Evolutionary conservation across 306 rosid genomes (phyloP).

Genomic region (Nissolia schottii): DNA sequence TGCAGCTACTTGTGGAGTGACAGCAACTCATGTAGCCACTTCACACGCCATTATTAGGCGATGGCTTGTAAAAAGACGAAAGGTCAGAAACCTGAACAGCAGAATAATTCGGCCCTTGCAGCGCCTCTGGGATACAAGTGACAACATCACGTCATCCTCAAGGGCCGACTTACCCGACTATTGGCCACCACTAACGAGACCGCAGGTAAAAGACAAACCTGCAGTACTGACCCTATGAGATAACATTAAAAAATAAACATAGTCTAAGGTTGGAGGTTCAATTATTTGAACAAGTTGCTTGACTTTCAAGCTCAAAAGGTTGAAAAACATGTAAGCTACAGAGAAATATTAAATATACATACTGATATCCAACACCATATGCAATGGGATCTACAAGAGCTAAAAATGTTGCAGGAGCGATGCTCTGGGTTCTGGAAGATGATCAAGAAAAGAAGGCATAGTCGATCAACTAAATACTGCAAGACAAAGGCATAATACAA

Average conservation of each 20-base stretch:
- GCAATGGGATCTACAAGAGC: not conserved
- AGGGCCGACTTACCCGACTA: not conserved
- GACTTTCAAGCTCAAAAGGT: not conserved
- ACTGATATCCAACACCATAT: not conserved
- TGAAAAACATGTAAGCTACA: not conserved
- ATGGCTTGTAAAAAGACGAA: not conserved
- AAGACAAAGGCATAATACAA: not conserved
- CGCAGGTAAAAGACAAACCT: not conserved
- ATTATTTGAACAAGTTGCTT: not conserved
- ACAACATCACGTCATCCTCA: not conserved
- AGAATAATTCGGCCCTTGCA: not conserved
- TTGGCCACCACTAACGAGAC: not conserved
- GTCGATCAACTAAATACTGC: not conserved
- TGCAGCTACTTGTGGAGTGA: not conserved
- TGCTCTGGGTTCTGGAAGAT: not conserved
- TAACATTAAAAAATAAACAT: not conserved
- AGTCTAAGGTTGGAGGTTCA: not conserved
- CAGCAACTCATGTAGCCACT: not conserved
- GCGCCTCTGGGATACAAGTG: not conserved
- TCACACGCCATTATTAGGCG: not conserved
- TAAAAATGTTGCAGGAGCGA: not conserved
- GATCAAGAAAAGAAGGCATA: not conserved
- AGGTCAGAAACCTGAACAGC: not conserved
- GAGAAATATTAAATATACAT: not conserved
- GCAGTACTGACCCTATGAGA: not conserved